Evolutionary conservation across 1,139 yeast species (phyloP), one percentile per base, ranked within the genome.

Genomic region (Candida labiduridarum): DNA sequence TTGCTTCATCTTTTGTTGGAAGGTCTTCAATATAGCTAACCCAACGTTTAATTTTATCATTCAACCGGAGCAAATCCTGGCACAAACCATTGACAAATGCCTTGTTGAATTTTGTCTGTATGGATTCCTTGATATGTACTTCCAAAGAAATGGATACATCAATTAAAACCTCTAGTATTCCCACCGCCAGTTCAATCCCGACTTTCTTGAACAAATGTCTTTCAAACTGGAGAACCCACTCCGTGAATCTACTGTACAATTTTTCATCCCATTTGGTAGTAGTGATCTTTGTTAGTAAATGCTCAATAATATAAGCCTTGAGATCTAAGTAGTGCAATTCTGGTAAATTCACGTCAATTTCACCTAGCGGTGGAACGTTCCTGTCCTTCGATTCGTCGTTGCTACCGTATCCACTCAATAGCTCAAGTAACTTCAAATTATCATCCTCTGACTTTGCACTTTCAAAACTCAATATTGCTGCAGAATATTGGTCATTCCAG

Each of bases 161-260:
- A 0, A 84, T 74, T 29, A 87, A 62, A 0, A 85, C 57, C 58
- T 89, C 96, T 55, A 74, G 77, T 0, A 86, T 61, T 0, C 75
- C 62, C 1, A 71, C 62, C 1, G 67, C 52, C 44, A 47, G 38
- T 16, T 41, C 19, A 12, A 51, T 16, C 27, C 45, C 44, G 1
- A 34, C 27, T 12, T 19, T 16, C 16, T 36, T n/a, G 11, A 40
- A 51, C 9, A 67, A 46, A 18, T 49, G 52, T 4, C 50, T 44
- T 45, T 75, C 79, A 39, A 65, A 56, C 51, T 72, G 78, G 19
- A 67, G 25, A 0, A 69, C 58, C 80, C 79, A 75, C 6, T 66
- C 69, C 34, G 57, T 63, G 1, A 74, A 58, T 31, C 60, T 63
- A 3, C 50, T 44, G 33, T 54, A 59, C 1, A 76, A 58, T 15